phyloP scores from a whole-genome alignment of 176 grass and related monocot species.

The Alopecurus myosuroides region DNA sequence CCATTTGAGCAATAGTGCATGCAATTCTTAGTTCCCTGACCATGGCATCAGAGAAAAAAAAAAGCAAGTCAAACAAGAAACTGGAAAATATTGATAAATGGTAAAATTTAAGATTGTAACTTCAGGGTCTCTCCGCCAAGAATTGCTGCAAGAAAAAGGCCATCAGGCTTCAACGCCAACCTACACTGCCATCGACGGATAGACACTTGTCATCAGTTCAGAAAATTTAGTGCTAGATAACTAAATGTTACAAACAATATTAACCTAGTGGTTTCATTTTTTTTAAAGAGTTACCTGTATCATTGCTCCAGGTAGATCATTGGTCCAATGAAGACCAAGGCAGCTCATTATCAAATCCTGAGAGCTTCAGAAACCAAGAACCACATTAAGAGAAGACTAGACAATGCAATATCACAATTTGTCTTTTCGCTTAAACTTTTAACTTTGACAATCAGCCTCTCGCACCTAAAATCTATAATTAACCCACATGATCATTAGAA shows the following conservation, averaged over 20 bases:
- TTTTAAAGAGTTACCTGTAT: constrained; percentile 56
- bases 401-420: not conserved
- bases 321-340: constrained; percentile 98
- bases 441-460: not conserved
- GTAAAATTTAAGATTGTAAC: constrained; percentile 34
- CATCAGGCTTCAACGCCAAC: constrained; percentile 83
- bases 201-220: constrained; percentile 18
- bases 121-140: constrained; percentile 93
- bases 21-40: constrained; percentile 92
- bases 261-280: not conserved
- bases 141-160: constrained; percentile 86
- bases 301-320: constrained; percentile 97
- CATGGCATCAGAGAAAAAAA: constrained; percentile 13
- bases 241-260: not conserved
- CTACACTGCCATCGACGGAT: constrained; percentile 59
- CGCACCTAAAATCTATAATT: not conserved
- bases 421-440: not conserved
- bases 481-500: not conserved
- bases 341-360: constrained; percentile 89
- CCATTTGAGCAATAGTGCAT: constrained; percentile 96
- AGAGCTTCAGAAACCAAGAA: constrained; percentile 56
- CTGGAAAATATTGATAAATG: constrained; percentile 13
- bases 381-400: not conserved
- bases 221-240: not conserved
- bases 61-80: constrained; percentile 10